phyloP scores from a whole-genome alignment of 768 basidiomycete species.

The Boletellus ananas region DNA sequence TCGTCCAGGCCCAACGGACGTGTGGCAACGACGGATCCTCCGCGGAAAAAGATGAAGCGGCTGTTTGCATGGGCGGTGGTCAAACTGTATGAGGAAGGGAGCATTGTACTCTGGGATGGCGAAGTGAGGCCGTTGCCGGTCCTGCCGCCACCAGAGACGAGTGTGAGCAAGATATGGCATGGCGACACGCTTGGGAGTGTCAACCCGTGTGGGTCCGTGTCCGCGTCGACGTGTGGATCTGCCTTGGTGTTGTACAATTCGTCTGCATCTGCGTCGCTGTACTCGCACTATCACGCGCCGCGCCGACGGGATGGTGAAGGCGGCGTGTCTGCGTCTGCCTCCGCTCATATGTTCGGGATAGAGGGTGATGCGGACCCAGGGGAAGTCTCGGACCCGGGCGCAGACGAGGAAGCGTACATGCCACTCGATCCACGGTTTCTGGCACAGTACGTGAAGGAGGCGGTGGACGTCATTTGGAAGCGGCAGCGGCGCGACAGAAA shows the following conservation, averaged over 20 bases:
- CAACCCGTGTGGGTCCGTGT: background rate
- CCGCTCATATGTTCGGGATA: background rate
- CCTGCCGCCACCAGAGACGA: constrained; percentile 12
- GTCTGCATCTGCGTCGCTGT: constrained; percentile 21
- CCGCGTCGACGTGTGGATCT: background rate
- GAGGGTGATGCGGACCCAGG: constrained; percentile 38
- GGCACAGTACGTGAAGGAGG: constrained; percentile 42
- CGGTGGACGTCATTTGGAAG: constrained; percentile 37
- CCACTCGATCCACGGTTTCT: constrained; percentile 54
- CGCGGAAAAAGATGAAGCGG: constrained; percentile 53
- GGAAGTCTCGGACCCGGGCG: constrained; percentile 57
- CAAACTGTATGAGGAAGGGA: constrained; percentile 67
- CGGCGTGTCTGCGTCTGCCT: constrained; percentile 24
- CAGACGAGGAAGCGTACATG: constrained; percentile 59
- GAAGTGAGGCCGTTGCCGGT: constrained; percentile 40
- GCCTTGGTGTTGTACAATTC: background rate
- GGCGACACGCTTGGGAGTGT: constrained; percentile 9
- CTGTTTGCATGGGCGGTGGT: constrained; percentile 65
- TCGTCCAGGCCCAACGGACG: background rate
- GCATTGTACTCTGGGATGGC: constrained; percentile 70
- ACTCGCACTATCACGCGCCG: constrained; percentile 24
- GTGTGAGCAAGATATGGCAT: constrained; percentile 50
- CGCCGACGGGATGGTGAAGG: constrained; percentile 1
- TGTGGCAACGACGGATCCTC: constrained; percentile 14
- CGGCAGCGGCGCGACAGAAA: background rate